A percentile compares a stretch with the other conserved stretches of the same genome.
phyloP scores from a whole-genome alignment of 2,329 filamentous ascomycete species.

The Microsporum audouinii region DNA sequence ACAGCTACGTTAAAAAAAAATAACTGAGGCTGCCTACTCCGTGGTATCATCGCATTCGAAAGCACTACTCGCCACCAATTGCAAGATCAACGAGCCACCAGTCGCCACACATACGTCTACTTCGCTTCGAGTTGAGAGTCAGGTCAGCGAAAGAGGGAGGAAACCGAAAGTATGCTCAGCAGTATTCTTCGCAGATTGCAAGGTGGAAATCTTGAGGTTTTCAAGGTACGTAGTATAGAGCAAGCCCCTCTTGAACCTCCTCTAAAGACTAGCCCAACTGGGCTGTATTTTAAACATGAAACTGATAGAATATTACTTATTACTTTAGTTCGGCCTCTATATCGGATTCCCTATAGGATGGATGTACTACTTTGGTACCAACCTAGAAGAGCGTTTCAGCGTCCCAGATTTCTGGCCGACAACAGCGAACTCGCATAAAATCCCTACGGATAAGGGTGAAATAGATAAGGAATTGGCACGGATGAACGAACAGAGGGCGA shows the following conservation, averaged over 20 bases:
- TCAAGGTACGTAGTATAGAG: slow-evolving; percentile 55
- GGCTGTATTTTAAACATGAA: neutral
- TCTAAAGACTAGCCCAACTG: neutral
- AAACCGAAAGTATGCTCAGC: slow-evolving; percentile 23
- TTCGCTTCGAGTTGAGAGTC: no score
- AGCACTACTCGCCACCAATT: neutral
- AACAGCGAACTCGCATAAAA: slow-evolving; percentile 41
- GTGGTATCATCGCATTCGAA: neutral
- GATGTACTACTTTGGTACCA: slow-evolving; percentile 99
- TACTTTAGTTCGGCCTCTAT: slow-evolving; percentile 81
- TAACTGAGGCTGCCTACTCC: neutral
- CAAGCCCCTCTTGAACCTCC: slow-evolving; percentile 2
- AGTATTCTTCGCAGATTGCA: slow-evolving; percentile 48
- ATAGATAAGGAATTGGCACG: slow-evolving; percentile 71
- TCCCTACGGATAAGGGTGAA: slow-evolving; percentile 43
- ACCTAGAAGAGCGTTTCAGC: slow-evolving; percentile 82
- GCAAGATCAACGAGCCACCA: no score
- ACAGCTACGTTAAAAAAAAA: neutral
- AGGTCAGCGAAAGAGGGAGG: neutral
- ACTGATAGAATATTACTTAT: neutral
- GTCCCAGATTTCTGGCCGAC: slow-evolving; percentile 93
- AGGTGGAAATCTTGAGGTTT: slow-evolving; percentile 83
- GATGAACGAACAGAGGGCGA: slow-evolving; percentile 43
- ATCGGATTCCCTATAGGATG: slow-evolving; percentile 97
- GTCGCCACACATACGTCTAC: no score